These are phyloP conservation scores for Yamadazyma sp. DNA, from an alignment of 1,139 yeast genomes.

Conservation along the genomic window DNA sequence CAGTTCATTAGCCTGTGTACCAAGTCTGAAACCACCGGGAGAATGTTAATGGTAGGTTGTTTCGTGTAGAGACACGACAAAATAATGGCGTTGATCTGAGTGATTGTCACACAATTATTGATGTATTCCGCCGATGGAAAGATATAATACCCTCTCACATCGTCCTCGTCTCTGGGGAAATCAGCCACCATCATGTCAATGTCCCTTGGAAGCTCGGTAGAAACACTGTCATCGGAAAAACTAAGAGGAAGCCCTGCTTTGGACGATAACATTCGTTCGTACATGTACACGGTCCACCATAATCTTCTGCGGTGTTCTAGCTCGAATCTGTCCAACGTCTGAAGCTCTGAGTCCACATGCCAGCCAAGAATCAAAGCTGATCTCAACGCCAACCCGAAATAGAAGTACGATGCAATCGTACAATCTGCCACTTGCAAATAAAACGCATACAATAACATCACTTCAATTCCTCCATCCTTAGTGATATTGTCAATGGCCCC, in stretches of 20 bases:
- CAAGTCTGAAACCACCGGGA: conserved; percentile 71
- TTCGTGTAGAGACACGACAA: conserved; percentile 71
- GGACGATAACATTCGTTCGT: conserved; percentile 81
- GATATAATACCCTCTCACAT: conserved; percentile 55
- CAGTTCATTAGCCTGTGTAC: conserved; percentile 70
- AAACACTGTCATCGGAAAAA: conserved; percentile 74
- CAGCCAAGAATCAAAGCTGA: conserved; percentile 75
- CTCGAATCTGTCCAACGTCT: conserved; percentile 59
- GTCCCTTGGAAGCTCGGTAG: conserved; percentile 74
- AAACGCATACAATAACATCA: conserved; percentile 71
- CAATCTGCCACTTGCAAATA: conserved; percentile 85
- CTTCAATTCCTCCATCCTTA: conserved; percentile 82
- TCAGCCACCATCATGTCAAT: conserved; percentile 58
- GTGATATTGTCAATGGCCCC: conserved; percentile 79
- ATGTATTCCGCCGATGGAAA: conserved; percentile 82
- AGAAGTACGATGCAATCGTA: conserved; percentile 77
- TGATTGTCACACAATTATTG: conserved; percentile 75
- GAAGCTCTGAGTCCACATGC: conserved; percentile 82
- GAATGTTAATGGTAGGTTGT: conserved; percentile 70
- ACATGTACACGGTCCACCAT: conserved; percentile 94
- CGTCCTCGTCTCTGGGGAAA: conserved; percentile 52
- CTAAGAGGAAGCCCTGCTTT: conserved; percentile 84
- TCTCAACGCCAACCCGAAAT: conserved; percentile 75
- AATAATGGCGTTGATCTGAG: conserved; percentile 77
- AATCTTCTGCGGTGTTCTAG: conserved; percentile 78